These are phyloP conservation scores for Cucurbita argyrosperma DNA, from an alignment of 306 rosid species.

Conservation along the genomic window DNA sequence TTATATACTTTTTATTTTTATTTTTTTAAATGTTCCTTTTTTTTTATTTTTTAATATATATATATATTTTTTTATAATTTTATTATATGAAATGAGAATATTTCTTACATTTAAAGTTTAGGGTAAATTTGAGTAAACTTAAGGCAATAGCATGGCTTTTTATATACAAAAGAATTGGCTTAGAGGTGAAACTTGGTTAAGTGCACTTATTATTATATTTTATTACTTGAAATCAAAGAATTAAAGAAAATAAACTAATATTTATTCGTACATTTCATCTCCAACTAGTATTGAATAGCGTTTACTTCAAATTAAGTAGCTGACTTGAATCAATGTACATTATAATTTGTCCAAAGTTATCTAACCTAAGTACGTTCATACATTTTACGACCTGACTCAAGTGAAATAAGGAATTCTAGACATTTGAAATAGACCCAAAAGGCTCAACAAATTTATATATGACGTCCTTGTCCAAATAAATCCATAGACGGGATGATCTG, in stretches of 20 bases:
- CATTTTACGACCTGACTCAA: no score
- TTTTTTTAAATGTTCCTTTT: background rate
- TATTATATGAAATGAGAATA: background rate
- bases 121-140: background rate
- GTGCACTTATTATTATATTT: background rate
- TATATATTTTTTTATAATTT: background rate
- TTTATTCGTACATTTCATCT: background rate
- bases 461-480: no score
- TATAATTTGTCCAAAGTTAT: background rate
- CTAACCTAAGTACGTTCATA: no score
- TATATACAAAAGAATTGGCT: background rate
- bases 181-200: background rate
- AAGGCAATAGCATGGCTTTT: background rate
- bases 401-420: no score
- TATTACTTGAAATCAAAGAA: background rate
- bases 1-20: background rate
- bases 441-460: no score
- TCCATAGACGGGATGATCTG: no score
- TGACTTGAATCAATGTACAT: background rate
- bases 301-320: background rate
- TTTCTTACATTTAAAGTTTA: background rate
- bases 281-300: background rate
- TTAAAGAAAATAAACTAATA: background rate
- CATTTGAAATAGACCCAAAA: no score
- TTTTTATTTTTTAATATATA: background rate